Evolutionary conservation across 495 filamentous ascomycete genomes (phyloP).

Genomic region (Alectoria sarmentosa): DNA sequence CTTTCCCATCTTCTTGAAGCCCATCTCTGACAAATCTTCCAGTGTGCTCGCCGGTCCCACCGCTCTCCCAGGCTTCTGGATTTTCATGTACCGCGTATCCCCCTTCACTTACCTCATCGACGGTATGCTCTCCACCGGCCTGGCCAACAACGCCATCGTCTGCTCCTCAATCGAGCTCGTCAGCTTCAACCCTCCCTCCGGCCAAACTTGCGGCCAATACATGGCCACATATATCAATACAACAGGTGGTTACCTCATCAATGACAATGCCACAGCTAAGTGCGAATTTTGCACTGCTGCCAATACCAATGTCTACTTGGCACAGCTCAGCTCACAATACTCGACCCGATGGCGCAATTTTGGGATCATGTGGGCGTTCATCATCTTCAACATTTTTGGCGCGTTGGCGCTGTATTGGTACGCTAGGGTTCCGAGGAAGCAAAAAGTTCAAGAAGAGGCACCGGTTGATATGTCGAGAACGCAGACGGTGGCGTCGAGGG

Average conservation of each 20-base stretch:
- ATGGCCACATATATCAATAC: constrained; percentile 42
- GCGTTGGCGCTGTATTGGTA: constrained; percentile 76
- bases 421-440: constrained; percentile 66
- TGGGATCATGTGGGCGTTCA: constrained; percentile 61
- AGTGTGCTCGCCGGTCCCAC: constrained; percentile 62
- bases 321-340: constrained; percentile 41
- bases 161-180: constrained; percentile 59
- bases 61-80: constrained; percentile 67
- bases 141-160: constrained; percentile 50
- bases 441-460: constrained; percentile 40
- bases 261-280: constrained; percentile 41
- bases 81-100: constrained; percentile 75
- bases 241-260: constrained; percentile 47
- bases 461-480: constrained; percentile 16
- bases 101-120: constrained; percentile 67
- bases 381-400: constrained; percentile 69
- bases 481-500: constrained; percentile 13
- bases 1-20: background rate
- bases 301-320: constrained; percentile 58
- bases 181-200: constrained; percentile 44
- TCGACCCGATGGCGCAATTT: constrained; percentile 62
- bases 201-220: constrained; percentile 53
- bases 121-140: constrained; percentile 52
- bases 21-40: constrained; percentile 18
- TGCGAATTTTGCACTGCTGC: constrained; percentile 53